A percentile compares a stretch with the other conserved stretches of the same genome.
phyloP scores from a whole-genome alignment of 305 asterid species.

The Solanum aculeatissimum region DNA sequence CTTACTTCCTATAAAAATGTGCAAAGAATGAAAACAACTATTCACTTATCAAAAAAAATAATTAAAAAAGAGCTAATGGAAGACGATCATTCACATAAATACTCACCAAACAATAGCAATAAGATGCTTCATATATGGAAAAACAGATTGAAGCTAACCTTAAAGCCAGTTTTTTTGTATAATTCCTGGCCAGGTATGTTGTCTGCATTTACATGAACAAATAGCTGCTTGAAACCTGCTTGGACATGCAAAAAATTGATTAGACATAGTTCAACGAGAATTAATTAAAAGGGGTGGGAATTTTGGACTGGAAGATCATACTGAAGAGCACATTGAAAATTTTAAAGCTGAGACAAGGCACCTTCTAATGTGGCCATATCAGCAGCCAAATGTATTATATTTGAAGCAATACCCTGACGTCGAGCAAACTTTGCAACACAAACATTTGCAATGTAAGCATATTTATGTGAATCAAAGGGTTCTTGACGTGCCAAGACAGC shows the following conservation, averaged over 20 bases:
- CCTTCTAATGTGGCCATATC: conserved; percentile 60
- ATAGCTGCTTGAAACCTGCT: conserved; percentile 64
- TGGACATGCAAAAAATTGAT: background rate
- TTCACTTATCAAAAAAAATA: background rate
- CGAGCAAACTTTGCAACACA: conserved; percentile 88
- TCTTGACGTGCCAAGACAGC: conserved; percentile 51
- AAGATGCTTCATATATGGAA: background rate
- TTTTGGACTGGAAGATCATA: background rate
- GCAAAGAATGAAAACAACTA: background rate
- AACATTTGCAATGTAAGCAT: conserved; percentile 82
- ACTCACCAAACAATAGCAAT: background rate
- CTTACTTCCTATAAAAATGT: background rate
- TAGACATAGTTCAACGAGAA: background rate
- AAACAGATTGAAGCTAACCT: conserved; percentile 26
- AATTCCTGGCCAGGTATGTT: conserved; percentile 73
- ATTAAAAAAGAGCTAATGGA: background rate
- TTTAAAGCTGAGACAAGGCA: conserved; percentile 13
- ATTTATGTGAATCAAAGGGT: conserved; percentile 51
- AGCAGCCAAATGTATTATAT: conserved; percentile 65
- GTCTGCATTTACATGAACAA: conserved; percentile 76
- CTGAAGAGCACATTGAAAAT: background rate
- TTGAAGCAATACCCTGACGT: conserved; percentile 84
- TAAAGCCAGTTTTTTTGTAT: conserved; percentile 64
- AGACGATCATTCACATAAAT: background rate
- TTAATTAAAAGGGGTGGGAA: background rate